Evolutionary conservation across 805 yeast genomes (phyloP).

Genomic region (Schwanniomyces pseudopolymorphus): DNA sequence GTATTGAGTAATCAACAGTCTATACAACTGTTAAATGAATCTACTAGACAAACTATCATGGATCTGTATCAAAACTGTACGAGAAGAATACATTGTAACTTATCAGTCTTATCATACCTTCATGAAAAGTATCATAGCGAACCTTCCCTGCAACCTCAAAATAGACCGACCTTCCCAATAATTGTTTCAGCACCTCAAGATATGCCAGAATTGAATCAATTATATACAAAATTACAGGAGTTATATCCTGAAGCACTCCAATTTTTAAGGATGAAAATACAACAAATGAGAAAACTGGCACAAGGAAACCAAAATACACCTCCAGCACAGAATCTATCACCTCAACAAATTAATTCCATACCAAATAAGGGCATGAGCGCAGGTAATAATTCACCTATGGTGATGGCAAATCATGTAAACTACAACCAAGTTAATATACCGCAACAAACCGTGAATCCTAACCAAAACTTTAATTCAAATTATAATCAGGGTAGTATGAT

Average conservation of each 20-base stretch:
- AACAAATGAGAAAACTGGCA: slow-evolving; percentile 35
- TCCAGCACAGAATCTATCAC: neutral
- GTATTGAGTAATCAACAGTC: slow-evolving; percentile 35
- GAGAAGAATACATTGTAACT: slow-evolving; percentile 41
- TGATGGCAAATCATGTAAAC: neutral
- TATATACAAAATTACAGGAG: slow-evolving; percentile 47
- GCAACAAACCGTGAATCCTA: neutral
- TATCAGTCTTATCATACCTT: slow-evolving; percentile 37
- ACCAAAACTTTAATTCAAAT: slow-evolving; percentile 4
- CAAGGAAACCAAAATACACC: slow-evolving; percentile 11
- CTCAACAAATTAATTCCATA: neutral
- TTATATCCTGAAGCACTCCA: slow-evolving; percentile 56
- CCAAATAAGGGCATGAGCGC: neutral
- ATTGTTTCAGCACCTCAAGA: slow-evolving; percentile 56
- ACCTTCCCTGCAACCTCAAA: slow-evolving; percentile 22
- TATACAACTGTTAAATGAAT: slow-evolving; percentile 31
- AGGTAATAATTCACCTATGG: neutral
- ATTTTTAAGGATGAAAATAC: slow-evolving; percentile 38
- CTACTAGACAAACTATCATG: slow-evolving; percentile 26
- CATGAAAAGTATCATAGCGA: slow-evolving; percentile 38
- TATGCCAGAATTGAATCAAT: slow-evolving; percentile 50
- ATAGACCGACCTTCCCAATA: slow-evolving; percentile 42
- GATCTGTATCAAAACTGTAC: slow-evolving; percentile 42
- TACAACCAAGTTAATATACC: neutral
- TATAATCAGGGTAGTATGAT: slow-evolving; percentile 2